A percentile compares a stretch with the other conserved stretches of the same genome.
Conservation (phyloP, 768 basidiomycete genomes). For the Leccinum sublutescens region DNA sequence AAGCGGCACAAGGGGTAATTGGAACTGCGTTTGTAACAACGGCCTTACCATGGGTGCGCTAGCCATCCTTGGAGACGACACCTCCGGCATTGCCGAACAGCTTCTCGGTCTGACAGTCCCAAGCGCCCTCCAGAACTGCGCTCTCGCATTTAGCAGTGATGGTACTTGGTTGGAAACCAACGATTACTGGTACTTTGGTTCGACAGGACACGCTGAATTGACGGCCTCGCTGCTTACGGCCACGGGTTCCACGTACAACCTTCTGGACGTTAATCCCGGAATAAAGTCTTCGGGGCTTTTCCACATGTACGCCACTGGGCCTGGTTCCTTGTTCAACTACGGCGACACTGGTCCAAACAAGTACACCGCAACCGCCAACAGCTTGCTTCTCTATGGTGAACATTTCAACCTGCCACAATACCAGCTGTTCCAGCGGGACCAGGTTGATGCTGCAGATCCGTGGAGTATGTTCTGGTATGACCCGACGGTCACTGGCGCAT, state of each 20-base stretch:
- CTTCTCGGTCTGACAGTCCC: conserved; percentile 67
- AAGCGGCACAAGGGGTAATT: conserved; percentile 75
- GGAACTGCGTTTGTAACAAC: conserved; percentile 97
- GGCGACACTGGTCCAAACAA: conserved; percentile 80
- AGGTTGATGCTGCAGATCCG: conserved; percentile 75
- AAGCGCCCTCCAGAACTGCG: conserved; percentile 81
- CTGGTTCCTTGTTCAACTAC: conserved; percentile 79
- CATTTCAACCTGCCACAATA: conserved; percentile 71
- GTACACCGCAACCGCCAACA: conserved; percentile 90
- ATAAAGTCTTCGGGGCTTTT: conserved; percentile 72
- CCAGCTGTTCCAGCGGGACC: conserved; percentile 90
- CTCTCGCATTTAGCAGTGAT: conserved; percentile 56
- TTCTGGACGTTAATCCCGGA: conserved; percentile 69
- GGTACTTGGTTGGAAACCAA: conserved; percentile 94
- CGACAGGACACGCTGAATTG: conserved; percentile 90
- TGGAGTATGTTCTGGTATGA: conserved; percentile 96
- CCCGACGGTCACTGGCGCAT: conserved; percentile 77
- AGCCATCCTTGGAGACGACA: conserved; percentile 84
- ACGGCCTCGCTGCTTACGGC: conserved; percentile 77
- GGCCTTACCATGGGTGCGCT: conserved; percentile 88
- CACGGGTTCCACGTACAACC: conserved; percentile 77
- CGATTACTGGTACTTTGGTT: conserved; percentile 96
- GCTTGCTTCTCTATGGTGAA: conserved; percentile 74
- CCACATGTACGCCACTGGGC: conserved; percentile 87
- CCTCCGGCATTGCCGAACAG: conserved; percentile 63